A percentile compares a stretch with the other conserved stretches of the same genome.
Evolutionary conservation across 495 filamentous ascomycete species (phyloP).

Genomic region (Penicillium fimorum): DNA sequence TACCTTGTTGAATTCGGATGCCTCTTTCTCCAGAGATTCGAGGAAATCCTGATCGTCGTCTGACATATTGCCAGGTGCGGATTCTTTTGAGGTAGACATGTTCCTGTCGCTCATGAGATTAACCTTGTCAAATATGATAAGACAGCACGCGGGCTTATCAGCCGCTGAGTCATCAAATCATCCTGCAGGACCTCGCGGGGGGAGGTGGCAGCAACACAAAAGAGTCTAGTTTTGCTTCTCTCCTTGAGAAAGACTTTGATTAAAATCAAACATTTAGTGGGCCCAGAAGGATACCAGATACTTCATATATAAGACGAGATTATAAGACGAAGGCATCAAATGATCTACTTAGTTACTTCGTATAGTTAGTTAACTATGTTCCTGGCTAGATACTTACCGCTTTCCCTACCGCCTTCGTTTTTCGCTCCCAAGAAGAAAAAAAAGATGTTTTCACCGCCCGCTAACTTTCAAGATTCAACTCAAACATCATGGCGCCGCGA

Average conservation of each 20-base stretch:
- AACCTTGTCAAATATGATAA: slow-evolving; percentile 3
- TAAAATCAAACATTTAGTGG: neutral
- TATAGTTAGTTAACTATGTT: no score
- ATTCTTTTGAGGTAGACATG: neutral
- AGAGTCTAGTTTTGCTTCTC: neutral
- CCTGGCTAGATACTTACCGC: slow-evolving; percentile 6
- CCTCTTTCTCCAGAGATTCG: slow-evolving; percentile 80
- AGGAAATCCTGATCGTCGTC: slow-evolving; percentile 76
- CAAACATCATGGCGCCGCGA: slow-evolving; percentile 33
- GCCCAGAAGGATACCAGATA: slow-evolving; percentile 21
- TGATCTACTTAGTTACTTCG: slow-evolving; percentile 1
- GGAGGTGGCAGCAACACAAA: neutral
- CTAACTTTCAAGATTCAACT: slow-evolving; percentile 9
- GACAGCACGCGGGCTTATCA: slow-evolving; percentile 31
- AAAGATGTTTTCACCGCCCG: slow-evolving; percentile 27
- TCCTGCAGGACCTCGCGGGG: neutral
- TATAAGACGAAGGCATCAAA: slow-evolving; percentile 4
- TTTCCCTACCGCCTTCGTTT: neutral
- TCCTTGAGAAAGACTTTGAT: neutral
- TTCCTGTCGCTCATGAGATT: neutral
- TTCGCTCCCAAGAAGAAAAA: slow-evolving; percentile 5
- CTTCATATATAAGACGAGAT: neutral
- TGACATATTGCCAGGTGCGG: slow-evolving; percentile 28
- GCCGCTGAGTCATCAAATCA: slow-evolving; percentile 34
- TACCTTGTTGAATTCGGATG: slow-evolving; percentile 88